Conservation (phyloP, 257 asterid genomes). For the Solanum clarkiae region DNA sequence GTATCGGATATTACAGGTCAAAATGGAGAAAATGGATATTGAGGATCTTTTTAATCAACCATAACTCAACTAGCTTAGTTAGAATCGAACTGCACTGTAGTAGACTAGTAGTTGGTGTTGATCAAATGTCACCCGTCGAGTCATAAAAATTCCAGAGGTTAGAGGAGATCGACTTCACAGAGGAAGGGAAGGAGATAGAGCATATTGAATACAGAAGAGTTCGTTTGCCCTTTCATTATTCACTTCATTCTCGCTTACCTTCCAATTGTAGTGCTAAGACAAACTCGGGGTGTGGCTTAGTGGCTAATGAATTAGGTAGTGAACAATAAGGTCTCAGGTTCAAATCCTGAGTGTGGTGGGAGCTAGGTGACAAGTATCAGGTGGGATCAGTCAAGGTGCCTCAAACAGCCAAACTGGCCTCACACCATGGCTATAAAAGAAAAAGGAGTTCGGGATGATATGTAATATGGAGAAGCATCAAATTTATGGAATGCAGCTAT, state of each 20-base stretch:
- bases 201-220: not conserved
- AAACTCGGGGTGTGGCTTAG: not conserved
- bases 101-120: not conserved
- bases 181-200: not conserved
- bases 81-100: not conserved
- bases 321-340: no score
- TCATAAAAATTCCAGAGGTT: not conserved
- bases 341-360: not conserved
- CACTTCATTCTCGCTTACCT: not conserved
- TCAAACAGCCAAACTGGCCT: not conserved
- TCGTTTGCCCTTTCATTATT: not conserved
- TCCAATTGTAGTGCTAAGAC: not conserved
- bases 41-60: not conserved
- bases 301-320: not conserved
- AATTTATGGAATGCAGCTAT: not conserved
- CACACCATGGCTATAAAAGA: not conserved
- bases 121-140: not conserved
- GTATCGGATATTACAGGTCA: not conserved
- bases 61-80: not conserved
- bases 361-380: not conserved
- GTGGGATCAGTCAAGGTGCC: not conserved
- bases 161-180: not conserved
- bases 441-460: not conserved
- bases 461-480: not conserved
- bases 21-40: not conserved